phyloP scores from a whole-genome alignment of 1,139 yeast genomes.

The Magnusiomyces magnusii region DNA sequence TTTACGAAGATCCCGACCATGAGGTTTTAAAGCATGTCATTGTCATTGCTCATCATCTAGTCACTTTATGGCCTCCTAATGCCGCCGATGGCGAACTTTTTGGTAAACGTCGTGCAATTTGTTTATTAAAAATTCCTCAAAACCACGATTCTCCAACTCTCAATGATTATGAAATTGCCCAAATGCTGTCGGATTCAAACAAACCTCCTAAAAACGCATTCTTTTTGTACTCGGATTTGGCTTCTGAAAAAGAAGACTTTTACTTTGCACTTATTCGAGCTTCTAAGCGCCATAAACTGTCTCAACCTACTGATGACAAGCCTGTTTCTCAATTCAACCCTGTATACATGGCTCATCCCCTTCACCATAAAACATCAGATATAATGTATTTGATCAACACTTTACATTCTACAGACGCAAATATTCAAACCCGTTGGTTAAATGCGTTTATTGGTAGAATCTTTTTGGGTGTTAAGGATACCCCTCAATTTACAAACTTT shows the following conservation, averaged over 20 bases:
- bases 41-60: constrained; percentile 61
- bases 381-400: constrained; percentile 68
- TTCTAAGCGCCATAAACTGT: constrained; percentile 39
- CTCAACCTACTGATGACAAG: constrained; percentile 10
- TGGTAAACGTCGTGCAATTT: constrained; percentile 71
- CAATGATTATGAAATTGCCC: constrained; percentile 12
- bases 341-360: constrained; percentile 55
- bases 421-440: constrained; percentile 79
- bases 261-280: constrained; percentile 78
- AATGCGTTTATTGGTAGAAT: constrained; percentile 80
- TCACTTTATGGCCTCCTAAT: constrained; percentile 77
- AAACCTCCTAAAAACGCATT: constrained; percentile 50
- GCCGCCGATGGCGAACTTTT: constrained; percentile 68
- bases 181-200: constrained; percentile 21
- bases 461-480: constrained; percentile 66
- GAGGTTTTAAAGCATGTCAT: constrained; percentile 72
- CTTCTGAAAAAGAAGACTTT: constrained; percentile 86
- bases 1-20: constrained; percentile 62
- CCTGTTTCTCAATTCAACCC: constrained; percentile 34
- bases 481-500: constrained; percentile 53
- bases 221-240: constrained; percentile 67
- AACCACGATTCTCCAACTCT: constrained; percentile 7
- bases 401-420: constrained; percentile 74
- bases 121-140: constrained; percentile 36
- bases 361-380: constrained; percentile 63